Conservation (phyloP, 495 filamentous ascomycete species). For the Oidiodendron maius region DNA sequence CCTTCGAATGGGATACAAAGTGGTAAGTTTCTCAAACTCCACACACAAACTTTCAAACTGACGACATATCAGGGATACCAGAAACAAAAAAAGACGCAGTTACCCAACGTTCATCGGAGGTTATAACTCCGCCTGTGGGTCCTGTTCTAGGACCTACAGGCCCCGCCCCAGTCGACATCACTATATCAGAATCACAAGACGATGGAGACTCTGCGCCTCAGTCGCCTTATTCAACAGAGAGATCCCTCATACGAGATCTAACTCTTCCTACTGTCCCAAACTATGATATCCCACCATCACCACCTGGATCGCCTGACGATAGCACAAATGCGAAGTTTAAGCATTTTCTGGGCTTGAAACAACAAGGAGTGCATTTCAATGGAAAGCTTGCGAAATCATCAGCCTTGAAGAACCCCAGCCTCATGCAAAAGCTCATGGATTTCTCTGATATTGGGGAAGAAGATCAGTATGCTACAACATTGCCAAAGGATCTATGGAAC, state of each 20-base stretch:
- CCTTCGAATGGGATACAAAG: constrained; percentile 1
- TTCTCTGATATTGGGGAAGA: constrained; percentile 68
- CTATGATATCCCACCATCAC: constrained; percentile 78
- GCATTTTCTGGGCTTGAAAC: constrained; percentile 80
- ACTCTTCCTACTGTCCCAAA: constrained; percentile 79
- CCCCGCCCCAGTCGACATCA: constrained; percentile 13
- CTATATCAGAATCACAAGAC: constrained; percentile 10
- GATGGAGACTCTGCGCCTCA: constrained; percentile 33
- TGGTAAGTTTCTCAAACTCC: not conserved
- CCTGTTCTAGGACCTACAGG: constrained; percentile 30
- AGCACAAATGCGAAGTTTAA: constrained; percentile 66
- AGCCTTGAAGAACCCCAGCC: constrained; percentile 73
- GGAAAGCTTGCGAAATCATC: constrained; percentile 63
- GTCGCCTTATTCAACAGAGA: constrained; percentile 65
- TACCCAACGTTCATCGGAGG: not conserved
- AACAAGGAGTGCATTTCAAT: constrained; percentile 87
- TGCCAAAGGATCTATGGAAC: constrained; percentile 64
- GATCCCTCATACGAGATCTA: constrained; percentile 65
- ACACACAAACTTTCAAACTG: constrained; percentile 7
- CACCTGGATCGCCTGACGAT: constrained; percentile 62
- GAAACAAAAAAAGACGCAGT: not conserved
- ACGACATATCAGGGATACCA: not conserved
- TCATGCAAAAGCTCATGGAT: constrained; percentile 71
- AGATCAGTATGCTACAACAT: constrained; percentile 70
- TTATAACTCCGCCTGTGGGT: constrained; percentile 39